Evolutionary conservation across 2,329 filamentous ascomycete species (phyloP), one percentile per base, ranked within the genome.

Genomic region (Epichloe hybrida): DNA sequence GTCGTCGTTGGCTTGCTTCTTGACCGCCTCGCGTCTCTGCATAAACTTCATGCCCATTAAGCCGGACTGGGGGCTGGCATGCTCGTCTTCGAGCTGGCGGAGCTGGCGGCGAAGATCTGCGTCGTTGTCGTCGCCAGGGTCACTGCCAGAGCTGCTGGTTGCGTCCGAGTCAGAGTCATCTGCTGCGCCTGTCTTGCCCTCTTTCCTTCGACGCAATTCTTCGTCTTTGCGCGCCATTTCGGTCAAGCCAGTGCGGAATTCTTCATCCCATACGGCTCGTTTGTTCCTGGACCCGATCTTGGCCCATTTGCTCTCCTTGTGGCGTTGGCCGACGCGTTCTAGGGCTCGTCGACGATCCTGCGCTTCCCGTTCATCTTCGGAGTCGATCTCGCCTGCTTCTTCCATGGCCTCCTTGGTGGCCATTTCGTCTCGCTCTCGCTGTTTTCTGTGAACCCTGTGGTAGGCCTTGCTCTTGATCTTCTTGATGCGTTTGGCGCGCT

Each of bases 391-490:
- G 21, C 77, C 78, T 11, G 76, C 75, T 48, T 76, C 79, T 17
- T 72, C 74, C 66, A 74, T 73, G 51, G 61, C 75, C 61, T 77
- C 74, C 17, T 68, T 69, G 15, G 70, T 65, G 15, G 75, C 76
- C 62, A 73, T 70, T 64, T 81, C 66, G 54, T 80, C 65, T 50
- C 76, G 72, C 57, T 76, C 67, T 58, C 72, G 60, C 66, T 82
- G 86, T 63, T 85, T 95, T 38, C 91, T 82, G 67, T 97, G 91
- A 13, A 97, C 84, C 43, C 90, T 84, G 50, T 91, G 86, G 64
- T 95, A 98, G 0, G 89, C 80, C 67, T 96, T 98, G 64, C 87
- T 94, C 75, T 98, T 98, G 71, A 98, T 98, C 73, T 97, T 97
- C 72, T 96, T 95, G 69, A 98, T 88, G 23, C 93, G 84, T 69